Base-by-base conservation (phyloP, 495 filamentous ascomycete species). In the Podospora conica region DNA sequence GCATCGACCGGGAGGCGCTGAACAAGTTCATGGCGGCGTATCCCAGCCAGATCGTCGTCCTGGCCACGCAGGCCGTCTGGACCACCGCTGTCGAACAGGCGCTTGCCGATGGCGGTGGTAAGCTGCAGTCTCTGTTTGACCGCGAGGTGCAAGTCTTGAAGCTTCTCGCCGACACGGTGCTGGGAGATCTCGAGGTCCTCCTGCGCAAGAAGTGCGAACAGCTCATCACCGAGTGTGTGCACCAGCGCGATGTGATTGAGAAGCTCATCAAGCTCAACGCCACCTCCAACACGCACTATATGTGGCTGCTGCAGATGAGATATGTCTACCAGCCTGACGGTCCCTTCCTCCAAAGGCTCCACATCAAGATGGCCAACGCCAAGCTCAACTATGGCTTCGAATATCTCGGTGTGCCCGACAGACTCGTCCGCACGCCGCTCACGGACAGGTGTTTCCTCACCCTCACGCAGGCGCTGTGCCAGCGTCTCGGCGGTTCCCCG, bases 391-490 rank as follows among this genome's bases (percentile, higher is more conserved):
- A 99, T 73, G 95, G 95, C 65, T 99, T 97, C 71, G 95, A 99
- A 78, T 99, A 99, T 71, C 84, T 99, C 24, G 95, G 95, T 70
- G 93, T 98, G 27, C 89, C 95, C 28, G 95, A 99, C 67, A 87
- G 95, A 63, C 89, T 99, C 66, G 96, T 99, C 62, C 87, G 95
- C 65, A 99, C 95, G 22, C 95, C 95, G 53, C 85, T 99, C 28
- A 99, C 95, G 9, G 95, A 99, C 73, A 90, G 96, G 57, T 99
- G 95, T 80, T 99, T 98, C 85, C 85, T 98, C 57, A 99, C 95
- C 10, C 85, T 98, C 28, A 98, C 92, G 21, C 95, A 98, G 80
- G 95, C 95, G 7, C 84, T 98, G 54, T 96, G 91, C 73, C 95
- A 99, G 74, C 86, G 93, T 73, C 86, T 99, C 53, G 95, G 95